phyloP scores from a whole-genome alignment of 2,329 filamentous ascomycete genomes.

The Tympanopsis confertula region DNA sequence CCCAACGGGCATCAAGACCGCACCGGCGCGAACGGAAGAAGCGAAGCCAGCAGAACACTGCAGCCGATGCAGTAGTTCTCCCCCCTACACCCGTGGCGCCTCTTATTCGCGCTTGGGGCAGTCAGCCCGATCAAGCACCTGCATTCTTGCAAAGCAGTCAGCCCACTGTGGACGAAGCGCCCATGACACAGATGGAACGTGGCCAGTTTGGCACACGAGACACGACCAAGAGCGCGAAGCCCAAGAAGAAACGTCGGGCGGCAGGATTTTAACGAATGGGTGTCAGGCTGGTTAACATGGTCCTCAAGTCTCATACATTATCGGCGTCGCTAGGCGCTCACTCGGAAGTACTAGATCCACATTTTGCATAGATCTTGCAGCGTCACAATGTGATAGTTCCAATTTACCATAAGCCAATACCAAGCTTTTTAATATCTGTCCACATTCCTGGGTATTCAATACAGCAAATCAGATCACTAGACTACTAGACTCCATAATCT shows the following conservation, averaged over 20 bases:
- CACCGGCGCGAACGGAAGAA: slow-evolving; percentile 14
- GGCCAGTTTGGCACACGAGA: slow-evolving; percentile 22
- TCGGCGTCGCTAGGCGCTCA: too few relatives aligned
- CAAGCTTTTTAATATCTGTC: too few relatives aligned
- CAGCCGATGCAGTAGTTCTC: background rate
- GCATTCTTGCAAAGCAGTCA: background rate
- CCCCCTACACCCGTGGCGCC: slow-evolving; percentile 5
- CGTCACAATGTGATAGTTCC: too few relatives aligned
- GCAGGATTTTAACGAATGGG: slow-evolving; percentile 24
- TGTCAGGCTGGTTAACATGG: too few relatives aligned
- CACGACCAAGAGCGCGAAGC: slow-evolving; percentile 14
- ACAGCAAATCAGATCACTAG: too few relatives aligned
- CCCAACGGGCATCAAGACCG: slow-evolving; percentile 7
- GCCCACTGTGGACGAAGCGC: slow-evolving; percentile 5
- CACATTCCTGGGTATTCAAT: too few relatives aligned
- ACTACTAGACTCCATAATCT: too few relatives aligned
- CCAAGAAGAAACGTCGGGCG: slow-evolving; percentile 23
- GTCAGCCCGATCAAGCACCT: too few relatives aligned
- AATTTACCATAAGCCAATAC: too few relatives aligned
- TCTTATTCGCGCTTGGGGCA: background rate
- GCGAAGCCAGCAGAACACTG: slow-evolving; percentile 7
- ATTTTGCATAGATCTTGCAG: too few relatives aligned
- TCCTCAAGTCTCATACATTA: too few relatives aligned
- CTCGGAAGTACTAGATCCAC: too few relatives aligned
- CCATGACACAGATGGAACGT: slow-evolving; percentile 26